Conservation (phyloP, 495 filamentous ascomycete genomes). For the Daldinia grandis region DNA sequence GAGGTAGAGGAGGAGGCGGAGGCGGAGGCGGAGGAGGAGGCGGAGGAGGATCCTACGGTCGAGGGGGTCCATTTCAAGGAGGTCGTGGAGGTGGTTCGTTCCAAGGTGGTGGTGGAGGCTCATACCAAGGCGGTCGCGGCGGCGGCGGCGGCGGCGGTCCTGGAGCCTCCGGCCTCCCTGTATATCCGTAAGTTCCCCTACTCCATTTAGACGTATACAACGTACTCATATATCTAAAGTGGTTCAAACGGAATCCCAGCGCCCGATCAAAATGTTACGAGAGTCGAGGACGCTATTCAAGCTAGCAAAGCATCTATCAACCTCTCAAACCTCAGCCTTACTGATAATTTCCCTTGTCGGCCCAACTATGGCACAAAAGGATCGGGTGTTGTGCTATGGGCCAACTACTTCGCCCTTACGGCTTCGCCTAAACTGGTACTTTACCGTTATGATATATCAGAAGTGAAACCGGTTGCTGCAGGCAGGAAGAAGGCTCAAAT, state of each 20-base stretch:
- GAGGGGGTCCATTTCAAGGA: neutral
- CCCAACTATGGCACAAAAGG: slow-evolving; percentile 63
- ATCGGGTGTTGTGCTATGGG: slow-evolving; percentile 53
- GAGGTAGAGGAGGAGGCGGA: neutral
- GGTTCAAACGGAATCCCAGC: slow-evolving; percentile 1
- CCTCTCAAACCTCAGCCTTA: slow-evolving; percentile 12
- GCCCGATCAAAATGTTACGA: neutral
- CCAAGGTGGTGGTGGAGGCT: neutral
- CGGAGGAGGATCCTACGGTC: neutral
- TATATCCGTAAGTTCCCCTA: neutral
- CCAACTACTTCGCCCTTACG: slow-evolving; percentile 61
- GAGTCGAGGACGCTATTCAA: slow-evolving; percentile 7
- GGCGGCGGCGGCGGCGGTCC: neutral
- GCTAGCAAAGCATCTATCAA: neutral
- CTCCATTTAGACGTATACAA: neutral
- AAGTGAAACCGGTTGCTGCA: slow-evolving; percentile 44
- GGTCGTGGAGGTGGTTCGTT: neutral
- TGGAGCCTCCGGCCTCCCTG: neutral
- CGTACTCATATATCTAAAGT: neutral
- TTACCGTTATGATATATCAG: slow-evolving; percentile 54
- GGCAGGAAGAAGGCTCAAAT: slow-evolving; percentile 60
- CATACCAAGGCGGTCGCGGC: neutral
- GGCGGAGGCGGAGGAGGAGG: neutral
- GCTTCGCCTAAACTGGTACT: slow-evolving; percentile 47
- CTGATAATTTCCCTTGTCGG: slow-evolving; percentile 45